Conservation (phyloP, 495 filamentous ascomycete species). For the Podospora pseudoanserina region DNA sequence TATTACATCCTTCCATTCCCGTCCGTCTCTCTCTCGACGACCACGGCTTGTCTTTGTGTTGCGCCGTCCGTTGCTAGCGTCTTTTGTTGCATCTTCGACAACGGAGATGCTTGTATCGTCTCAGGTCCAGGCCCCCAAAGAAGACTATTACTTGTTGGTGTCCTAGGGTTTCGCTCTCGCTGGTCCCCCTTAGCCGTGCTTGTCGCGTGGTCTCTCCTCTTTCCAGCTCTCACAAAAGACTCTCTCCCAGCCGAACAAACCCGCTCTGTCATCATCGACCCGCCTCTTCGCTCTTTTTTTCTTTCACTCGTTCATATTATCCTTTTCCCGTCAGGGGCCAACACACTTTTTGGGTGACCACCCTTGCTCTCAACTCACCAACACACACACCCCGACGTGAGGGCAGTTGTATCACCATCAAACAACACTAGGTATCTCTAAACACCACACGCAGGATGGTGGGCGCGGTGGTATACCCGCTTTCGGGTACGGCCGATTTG, state of each 20-base stretch:
- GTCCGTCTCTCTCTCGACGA: background rate
- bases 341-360: background rate
- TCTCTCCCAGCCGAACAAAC: background rate
- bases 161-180: background rate
- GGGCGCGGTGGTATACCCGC: constrained; percentile 20
- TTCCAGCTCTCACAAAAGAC: background rate
- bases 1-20: background rate
- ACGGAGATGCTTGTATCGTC: background rate
- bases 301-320: background rate
- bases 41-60: background rate
- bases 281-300: background rate
- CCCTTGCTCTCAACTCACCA: background rate
- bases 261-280: background rate
- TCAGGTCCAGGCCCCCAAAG: background rate
- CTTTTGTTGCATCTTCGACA: background rate
- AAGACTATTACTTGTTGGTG: background rate
- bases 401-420: background rate
- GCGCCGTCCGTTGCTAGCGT: background rate
- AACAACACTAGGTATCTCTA: background rate
- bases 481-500: constrained; percentile 41
- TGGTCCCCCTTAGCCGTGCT: background rate
- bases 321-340: background rate
- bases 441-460: constrained; percentile 20
- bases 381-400: background rate
- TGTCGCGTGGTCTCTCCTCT: background rate